These are phyloP conservation scores for Aethionema arabicum DNA, from an alignment of 345 rosid species.

Conservation along the genomic window DNA sequence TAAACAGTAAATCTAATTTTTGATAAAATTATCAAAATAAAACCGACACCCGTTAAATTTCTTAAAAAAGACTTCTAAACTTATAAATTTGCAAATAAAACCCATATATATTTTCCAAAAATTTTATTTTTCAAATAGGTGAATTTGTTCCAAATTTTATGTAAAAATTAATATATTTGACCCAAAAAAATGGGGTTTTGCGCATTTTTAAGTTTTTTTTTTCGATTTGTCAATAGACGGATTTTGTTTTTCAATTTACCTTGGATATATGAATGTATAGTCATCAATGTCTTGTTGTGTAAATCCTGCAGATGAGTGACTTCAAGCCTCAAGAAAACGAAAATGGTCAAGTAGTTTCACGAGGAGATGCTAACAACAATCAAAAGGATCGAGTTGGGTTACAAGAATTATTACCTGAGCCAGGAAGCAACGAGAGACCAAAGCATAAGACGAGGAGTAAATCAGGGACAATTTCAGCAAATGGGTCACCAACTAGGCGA, in stretches of 20 bases:
- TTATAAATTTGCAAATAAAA: no score
- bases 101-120: no score
- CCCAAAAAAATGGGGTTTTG: no score
- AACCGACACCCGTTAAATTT: no score
- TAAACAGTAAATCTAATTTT: no score
- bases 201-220: no score
- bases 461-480: conserved; percentile 23
- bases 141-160: no score
- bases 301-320: conserved; percentile 35
- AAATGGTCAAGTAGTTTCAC: conserved; percentile 29
- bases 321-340: conserved; percentile 33
- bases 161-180: no score
- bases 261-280: neutral
- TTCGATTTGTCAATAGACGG: no score
- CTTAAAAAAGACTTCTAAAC: no score
- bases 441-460: conserved; percentile 33
- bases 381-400: conserved; percentile 35
- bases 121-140: no score
- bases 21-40: no score
- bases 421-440: conserved; percentile 18
- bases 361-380: conserved; percentile 31
- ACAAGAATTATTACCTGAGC: conserved; percentile 32
- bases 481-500: conserved; percentile 36
- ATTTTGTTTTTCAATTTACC: neutral
- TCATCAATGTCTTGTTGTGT: neutral